These are phyloP conservation scores for Paraleonurus japonicus DNA, from an alignment of 257 asterid species.

Conservation along the genomic window DNA sequence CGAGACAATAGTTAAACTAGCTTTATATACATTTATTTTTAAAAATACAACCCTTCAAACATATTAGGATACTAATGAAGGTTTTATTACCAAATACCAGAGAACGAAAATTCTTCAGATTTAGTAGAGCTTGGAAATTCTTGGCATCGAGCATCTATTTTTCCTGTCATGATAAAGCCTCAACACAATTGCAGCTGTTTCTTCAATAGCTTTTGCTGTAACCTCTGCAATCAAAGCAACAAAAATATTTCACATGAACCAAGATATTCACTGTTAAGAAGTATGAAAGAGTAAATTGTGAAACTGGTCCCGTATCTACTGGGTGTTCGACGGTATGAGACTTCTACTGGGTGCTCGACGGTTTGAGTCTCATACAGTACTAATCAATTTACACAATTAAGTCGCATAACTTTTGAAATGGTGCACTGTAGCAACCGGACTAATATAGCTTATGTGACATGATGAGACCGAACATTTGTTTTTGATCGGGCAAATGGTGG, in stretches of 20 bases:
- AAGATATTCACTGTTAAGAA: not conserved
- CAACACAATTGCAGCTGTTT: constrained; percentile 88
- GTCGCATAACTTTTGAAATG: too few species aligned
- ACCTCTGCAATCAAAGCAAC: constrained; percentile 67
- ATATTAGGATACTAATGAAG: not conserved
- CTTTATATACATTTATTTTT: not conserved
- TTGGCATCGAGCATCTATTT: constrained; percentile 88
- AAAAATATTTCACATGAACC: constrained; percentile 1
- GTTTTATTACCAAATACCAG: constrained; percentile 1
- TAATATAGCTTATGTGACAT: too few species aligned
- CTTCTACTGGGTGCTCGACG: too few species aligned
- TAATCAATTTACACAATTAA: too few species aligned
- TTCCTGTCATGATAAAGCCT: constrained; percentile 84
- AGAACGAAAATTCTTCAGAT: constrained; percentile 3
- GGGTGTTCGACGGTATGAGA: too few species aligned
- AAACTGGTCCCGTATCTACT: too few species aligned
- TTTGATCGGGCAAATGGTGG: too few species aligned
- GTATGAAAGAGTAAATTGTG: too few species aligned
- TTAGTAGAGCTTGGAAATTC: constrained; percentile 82
- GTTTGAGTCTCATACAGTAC: too few species aligned
- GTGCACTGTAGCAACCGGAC: too few species aligned
- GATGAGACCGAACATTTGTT: too few species aligned
- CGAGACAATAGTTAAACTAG: not conserved
- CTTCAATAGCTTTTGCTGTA: constrained; percentile 91
- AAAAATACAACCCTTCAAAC: not conserved